phyloP scores from a whole-genome alignment of 495 filamentous ascomycete species.

The Hypoxylon rickii region DNA sequence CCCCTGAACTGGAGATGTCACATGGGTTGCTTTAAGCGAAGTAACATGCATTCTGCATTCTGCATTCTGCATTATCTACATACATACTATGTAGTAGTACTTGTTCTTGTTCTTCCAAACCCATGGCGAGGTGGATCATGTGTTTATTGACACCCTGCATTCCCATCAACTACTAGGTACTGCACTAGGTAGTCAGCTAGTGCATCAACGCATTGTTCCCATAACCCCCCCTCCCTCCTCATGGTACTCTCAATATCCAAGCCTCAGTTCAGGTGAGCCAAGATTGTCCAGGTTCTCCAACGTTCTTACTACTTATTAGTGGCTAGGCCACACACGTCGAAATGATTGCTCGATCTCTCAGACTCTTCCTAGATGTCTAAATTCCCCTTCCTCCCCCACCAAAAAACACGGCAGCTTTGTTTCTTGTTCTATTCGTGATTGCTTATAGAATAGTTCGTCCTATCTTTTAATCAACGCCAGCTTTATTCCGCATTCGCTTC shows the following conservation, averaged over 20 bases:
- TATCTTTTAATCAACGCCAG: constrained; percentile 39
- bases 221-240: too few relatives aligned
- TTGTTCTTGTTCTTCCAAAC: constrained; percentile 22
- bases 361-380: constrained; percentile 29
- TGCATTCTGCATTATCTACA: too few relatives aligned
- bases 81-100: too few relatives aligned
- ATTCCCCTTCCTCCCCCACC: constrained; percentile 21
- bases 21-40: constrained; percentile 19
- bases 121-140: constrained; percentile 31
- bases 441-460: constrained; percentile 43
- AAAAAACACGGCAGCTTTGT: constrained; percentile 19
- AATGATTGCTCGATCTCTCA: constrained; percentile 28
- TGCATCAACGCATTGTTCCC: too few relatives aligned
- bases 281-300: constrained; percentile 18
- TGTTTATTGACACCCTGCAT: constrained; percentile 36
- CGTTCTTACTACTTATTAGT: constrained; percentile 29
- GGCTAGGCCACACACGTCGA: constrained; percentile 15
- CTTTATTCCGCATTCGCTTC: constrained; percentile 35
- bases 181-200: neutral
- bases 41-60: constrained; percentile 16
- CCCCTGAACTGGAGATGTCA: constrained; percentile 34
- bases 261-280: constrained; percentile 22
- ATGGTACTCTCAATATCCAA: constrained; percentile 22
- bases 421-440: constrained; percentile 35
- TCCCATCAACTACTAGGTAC: constrained; percentile 5